Evolutionary conservation across 441 rosid genomes (phyloP).

Genomic region (Syzygium malaccense): DNA sequence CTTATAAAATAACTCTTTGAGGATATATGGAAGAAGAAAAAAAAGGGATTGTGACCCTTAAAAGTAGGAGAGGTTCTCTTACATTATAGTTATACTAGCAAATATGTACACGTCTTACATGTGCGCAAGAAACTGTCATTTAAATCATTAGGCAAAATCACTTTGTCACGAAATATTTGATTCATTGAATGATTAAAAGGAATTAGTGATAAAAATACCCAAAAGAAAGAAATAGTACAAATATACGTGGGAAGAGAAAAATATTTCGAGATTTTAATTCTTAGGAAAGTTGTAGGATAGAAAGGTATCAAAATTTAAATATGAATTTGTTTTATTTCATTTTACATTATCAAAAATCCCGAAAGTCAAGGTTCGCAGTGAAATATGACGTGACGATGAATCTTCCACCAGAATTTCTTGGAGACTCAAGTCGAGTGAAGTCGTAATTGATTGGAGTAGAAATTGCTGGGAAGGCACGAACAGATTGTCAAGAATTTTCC

Average conservation of each 20-base stretch:
- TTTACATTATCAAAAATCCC: not conserved
- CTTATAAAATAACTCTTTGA: not conserved
- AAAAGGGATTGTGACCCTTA: not conserved
- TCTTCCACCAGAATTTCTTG: not conserved
- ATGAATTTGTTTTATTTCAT: not conserved
- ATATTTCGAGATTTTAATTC: not conserved
- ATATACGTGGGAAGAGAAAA: not conserved
- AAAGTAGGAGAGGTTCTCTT: not conserved
- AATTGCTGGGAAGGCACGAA: not conserved
- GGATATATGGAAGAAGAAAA: not conserved
- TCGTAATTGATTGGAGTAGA: not conserved
- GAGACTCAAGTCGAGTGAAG: not conserved
- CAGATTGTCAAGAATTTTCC: not conserved
- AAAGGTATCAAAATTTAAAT: not conserved
- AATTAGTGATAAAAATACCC: not conserved
- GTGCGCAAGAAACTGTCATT: not conserved
- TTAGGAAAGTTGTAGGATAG: not conserved
- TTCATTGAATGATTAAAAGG: rapidly evolving
- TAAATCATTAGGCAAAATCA: not conserved
- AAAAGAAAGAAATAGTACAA: not conserved
- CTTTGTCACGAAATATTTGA: not conserved
- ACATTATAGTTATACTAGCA: not conserved
- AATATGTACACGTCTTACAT: not conserved
- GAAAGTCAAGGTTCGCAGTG: not conserved
- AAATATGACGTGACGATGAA: not conserved